Base-by-base conservation (phyloP, 2,329 filamentous ascomycete genomes). In the Aspergillaceae sp. region DNA sequence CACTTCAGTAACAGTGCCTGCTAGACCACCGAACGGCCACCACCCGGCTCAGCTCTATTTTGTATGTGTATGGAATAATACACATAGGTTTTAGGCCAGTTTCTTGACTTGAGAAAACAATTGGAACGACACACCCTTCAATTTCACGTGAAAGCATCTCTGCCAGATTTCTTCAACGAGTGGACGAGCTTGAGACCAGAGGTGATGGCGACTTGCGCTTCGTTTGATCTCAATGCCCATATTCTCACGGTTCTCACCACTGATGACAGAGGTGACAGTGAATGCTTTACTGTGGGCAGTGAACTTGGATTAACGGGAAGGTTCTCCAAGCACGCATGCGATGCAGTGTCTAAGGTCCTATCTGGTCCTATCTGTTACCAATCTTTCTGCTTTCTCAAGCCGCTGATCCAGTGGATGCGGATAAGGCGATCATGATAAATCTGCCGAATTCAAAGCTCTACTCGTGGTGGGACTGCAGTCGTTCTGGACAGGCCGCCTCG, bases 301-400 rank as follows among this genome's bases (percentile, higher is more conserved):
- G 41, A 44, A 19, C 41, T 47, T 5, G 45, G 45, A 32, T 27
- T 47, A 7, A 40, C 41, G 10, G 41, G 45, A 4, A 26, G 45
- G 7, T 30, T 47, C 10, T 7, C 27, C 29, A 35, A 47, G 27
- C 41, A 47, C 28, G 28, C 44, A 11, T 44, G 45, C 29, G 41
- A 44, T 10, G 41, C 45, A 6, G 41, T 47, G 7, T 28, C 34
- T 3, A 47, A 47, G 36, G 45, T 28, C 6, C 29, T 47, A 27
- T 29, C 45, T 6, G 36, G 29, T 4, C 28, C 45, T 10, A 8
- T 10, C 27, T 29, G 43, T 28, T 43, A n/a, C n/a, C 34, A 7
- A 4, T 29, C 27, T n/a, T 38, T n/a, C 26, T n/a, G 26, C 38
- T 44, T 29, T 36, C 27, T 5, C 42, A 44, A 32, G 19, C 43